Base-by-base conservation (phyloP, 306 rosid genomes). In the Vigna unguiculata region DNA sequence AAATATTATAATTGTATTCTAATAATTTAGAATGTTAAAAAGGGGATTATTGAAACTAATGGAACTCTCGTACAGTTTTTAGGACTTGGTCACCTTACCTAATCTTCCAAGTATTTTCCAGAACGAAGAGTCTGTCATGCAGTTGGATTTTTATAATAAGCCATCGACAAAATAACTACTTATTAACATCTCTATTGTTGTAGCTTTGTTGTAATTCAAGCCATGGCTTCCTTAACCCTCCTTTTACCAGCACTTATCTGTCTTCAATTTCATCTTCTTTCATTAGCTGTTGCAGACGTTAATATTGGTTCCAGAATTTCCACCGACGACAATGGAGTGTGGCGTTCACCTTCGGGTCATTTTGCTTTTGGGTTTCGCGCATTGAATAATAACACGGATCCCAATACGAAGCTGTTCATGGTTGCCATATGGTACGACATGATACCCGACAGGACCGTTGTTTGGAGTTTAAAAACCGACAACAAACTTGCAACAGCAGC, bases 291-390 rank as follows among this genome's bases (percentile, higher is more conserved):
- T 4, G 85, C 34, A 46, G 69, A 60, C n/a, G 11, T 85, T 7
- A 7, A 40, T 55, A 0, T 5, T 10, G 15, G 14, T 13, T 41
- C 84, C 0, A 38, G 52, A 51, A 78, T 86, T 21, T 58, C 82
- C 65, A 72, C 86, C 24, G 32, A 58, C 7, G 66, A 20, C 20
- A 77, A 68, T 5, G 3, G 65, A 14, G 13, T 53, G 57, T 84
- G 88, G 86, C 61, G 28, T 52, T 78, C 87, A 34, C 60, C 81
- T 16, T 71, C 87, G 0, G 51, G 83, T 1, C 88, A 90, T 1
- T 88, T 88, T 12, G 87, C 93, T 1, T 87, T 88, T 1, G 90
- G 93, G 19, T 90, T 90, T 76, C 83, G 19, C 5, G 72, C 63
- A 60, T 66, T 85, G 21, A 17, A 51, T 1, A 58, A 40, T 4